A percentile compares a stretch with the other conserved stretches of the same genome.
Evolutionary conservation across 2,329 filamentous ascomycete genomes (phyloP).

Genomic region (Lithohypha guttulata): DNA sequence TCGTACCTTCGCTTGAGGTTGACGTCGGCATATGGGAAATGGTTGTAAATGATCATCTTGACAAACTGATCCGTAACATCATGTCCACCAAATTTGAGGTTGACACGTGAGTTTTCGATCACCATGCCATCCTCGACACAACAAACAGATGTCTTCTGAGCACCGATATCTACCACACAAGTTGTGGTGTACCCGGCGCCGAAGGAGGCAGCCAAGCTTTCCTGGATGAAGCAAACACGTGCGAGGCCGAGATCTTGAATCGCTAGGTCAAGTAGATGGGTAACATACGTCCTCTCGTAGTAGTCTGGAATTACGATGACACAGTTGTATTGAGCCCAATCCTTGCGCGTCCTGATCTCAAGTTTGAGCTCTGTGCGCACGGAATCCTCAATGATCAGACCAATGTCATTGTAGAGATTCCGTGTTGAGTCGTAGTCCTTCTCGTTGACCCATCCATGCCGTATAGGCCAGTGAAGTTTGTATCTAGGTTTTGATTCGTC

Average conservation of each 20-base stretch:
- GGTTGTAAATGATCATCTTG: constrained; percentile 95
- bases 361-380: constrained; percentile 61
- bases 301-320: constrained; percentile 96
- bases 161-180: constrained; percentile 91
- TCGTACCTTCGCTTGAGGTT: constrained; percentile 85
- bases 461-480: constrained; percentile 85
- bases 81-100: constrained; percentile 83
- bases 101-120: constrained; percentile 86
- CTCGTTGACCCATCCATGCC: constrained; percentile 80
- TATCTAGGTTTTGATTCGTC: constrained; percentile 83
- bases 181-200: constrained; percentile 88
- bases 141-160: constrained; percentile 93
- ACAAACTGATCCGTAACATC: constrained; percentile 92
- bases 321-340: constrained; percentile 85
- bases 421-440: constrained; percentile 72
- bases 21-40: constrained; percentile 91
- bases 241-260: constrained; percentile 85
- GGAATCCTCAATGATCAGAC: constrained; percentile 74
- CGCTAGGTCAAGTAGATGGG: constrained; percentile 70
- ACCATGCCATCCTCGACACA: constrained; percentile 96
- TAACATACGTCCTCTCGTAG: constrained; percentile 89
- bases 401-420: constrained; percentile 75
- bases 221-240: constrained; percentile 86
- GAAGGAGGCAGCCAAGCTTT: constrained; percentile 88
- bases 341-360: constrained; percentile 35